phyloP scores from a whole-genome alignment of 2,329 filamentous ascomycete genomes.

The Berkeleyomyces rouxiae region DNA sequence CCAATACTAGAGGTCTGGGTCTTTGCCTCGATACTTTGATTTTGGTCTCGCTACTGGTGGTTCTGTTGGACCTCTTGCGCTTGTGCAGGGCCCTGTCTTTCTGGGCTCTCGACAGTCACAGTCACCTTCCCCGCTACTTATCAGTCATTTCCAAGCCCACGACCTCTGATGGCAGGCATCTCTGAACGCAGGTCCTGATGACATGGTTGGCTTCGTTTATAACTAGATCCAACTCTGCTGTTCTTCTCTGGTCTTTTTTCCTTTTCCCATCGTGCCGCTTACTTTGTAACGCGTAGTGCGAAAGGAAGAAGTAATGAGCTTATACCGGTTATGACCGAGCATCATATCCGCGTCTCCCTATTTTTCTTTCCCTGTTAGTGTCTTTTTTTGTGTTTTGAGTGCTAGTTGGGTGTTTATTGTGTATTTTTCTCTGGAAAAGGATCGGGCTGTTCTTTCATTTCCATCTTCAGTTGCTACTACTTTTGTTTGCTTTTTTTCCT shows the following conservation, averaged over 20 bases:
- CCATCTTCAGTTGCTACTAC: neutral
- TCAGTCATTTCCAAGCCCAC: neutral
- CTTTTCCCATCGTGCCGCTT: neutral
- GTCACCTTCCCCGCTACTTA: neutral
- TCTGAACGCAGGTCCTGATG: neutral
- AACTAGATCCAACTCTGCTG: neutral
- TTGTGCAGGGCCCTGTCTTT: neutral
- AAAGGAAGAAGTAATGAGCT: neutral
- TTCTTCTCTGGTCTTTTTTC: neutral
- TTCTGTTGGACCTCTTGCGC: neutral
- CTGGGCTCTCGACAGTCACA: neutral
- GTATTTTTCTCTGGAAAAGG: neutral
- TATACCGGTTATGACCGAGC: conserved; percentile 3
- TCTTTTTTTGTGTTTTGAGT: neutral
- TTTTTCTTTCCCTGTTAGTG: neutral
- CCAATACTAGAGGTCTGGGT: conserved; percentile 1
- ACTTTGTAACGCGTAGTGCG: neutral
- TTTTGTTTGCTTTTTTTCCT: neutral
- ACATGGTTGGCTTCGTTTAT: neutral
- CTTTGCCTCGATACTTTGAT: neutral
- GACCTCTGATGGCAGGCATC: neutral
- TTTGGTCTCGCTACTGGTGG: neutral
- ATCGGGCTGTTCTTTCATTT: neutral
- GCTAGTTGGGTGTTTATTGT: neutral
- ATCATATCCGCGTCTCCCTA: neutral